Evolutionary conservation across 495 filamentous ascomycete species (phyloP).

Genomic region (Podospora comata): DNA sequence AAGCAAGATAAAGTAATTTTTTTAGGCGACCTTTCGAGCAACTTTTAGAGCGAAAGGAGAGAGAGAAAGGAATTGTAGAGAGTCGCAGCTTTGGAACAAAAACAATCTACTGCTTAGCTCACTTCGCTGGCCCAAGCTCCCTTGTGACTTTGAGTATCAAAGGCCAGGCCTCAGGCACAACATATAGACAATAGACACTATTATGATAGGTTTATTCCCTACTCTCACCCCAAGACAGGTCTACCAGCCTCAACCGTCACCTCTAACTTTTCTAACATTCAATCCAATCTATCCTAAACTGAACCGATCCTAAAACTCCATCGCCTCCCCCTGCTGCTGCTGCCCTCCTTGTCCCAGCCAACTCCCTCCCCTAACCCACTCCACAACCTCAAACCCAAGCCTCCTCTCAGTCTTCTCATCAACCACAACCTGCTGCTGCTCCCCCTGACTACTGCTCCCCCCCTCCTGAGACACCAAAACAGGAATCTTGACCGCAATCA

Average conservation of each 20-base stretch:
- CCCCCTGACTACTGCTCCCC: constrained; percentile 9
- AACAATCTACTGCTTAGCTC: too few species aligned
- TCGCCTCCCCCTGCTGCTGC: constrained; percentile 10
- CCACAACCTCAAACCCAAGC: constrained; percentile 78
- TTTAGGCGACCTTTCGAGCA: too few species aligned
- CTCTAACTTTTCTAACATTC: constrained; percentile 8
- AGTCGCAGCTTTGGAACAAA: too few species aligned
- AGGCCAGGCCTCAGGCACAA: too few species aligned
- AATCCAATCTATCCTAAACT: neutral
- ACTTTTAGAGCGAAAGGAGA: too few species aligned
- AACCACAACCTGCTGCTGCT: constrained; percentile 39
- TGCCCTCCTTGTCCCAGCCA: constrained; percentile 25
- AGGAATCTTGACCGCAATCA: constrained; percentile 38
- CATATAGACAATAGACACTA: too few species aligned
- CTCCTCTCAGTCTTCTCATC: constrained; percentile 67
- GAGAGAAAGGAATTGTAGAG: too few species aligned
- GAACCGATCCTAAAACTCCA: constrained; percentile 3
- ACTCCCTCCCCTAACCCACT: constrained; percentile 60
- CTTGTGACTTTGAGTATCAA: too few species aligned
- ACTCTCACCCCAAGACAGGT: too few species aligned
- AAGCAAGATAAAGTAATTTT: too few species aligned
- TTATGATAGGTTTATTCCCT: too few species aligned
- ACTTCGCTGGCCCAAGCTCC: too few species aligned
- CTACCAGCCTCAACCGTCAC: neutral
- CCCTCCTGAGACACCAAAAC: constrained; percentile 3